Conservation (phyloP, 371 early-diverging fungal species). For the Mucor lusitanicus region DNA sequence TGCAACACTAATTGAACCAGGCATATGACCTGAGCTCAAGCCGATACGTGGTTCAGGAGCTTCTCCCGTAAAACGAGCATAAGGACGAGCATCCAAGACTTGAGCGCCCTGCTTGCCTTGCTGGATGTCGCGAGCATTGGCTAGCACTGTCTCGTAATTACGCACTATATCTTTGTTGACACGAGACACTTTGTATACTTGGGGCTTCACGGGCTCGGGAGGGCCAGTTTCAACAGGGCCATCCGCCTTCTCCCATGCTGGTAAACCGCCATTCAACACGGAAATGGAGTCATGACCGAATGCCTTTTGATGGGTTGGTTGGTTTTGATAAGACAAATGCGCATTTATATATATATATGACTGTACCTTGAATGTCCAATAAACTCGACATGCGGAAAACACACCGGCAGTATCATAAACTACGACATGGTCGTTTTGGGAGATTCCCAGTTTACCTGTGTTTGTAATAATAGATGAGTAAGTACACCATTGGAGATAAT, state of each 20-base stretch:
- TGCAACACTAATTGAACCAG: conserved; percentile 73
- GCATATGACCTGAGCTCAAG: conserved; percentile 87
- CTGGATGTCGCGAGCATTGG: conserved; percentile 44
- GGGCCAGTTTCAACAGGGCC: conserved; percentile 34
- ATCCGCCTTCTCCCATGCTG: conserved; percentile 71
- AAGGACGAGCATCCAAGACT: conserved; percentile 86
- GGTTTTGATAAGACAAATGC: background rate
- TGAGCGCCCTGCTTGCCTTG: conserved; percentile 27
- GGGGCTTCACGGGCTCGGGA: conserved; percentile 14
- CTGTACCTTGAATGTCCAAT: conserved; percentile 79
- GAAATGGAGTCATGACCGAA: conserved; percentile 87
- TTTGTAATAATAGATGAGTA: no score
- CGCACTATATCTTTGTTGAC: conserved; percentile 52
- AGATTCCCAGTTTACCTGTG: conserved; percentile 68
- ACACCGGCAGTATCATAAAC: conserved; percentile 77
- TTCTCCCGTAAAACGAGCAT: conserved; percentile 70
- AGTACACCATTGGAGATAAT: background rate
- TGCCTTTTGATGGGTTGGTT: no score
- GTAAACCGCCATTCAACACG: conserved; percentile 88
- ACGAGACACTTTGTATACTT: conserved; percentile 41
- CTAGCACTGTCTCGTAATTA: conserved; percentile 59
- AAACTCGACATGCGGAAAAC: conserved; percentile 75
- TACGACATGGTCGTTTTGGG: conserved; percentile 71
- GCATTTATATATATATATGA: background rate
- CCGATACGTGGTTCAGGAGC: conserved; percentile 86